phyloP scores from a whole-genome alignment of 2,329 filamentous ascomycete species.

The Colletotrichum eleusines region DNA sequence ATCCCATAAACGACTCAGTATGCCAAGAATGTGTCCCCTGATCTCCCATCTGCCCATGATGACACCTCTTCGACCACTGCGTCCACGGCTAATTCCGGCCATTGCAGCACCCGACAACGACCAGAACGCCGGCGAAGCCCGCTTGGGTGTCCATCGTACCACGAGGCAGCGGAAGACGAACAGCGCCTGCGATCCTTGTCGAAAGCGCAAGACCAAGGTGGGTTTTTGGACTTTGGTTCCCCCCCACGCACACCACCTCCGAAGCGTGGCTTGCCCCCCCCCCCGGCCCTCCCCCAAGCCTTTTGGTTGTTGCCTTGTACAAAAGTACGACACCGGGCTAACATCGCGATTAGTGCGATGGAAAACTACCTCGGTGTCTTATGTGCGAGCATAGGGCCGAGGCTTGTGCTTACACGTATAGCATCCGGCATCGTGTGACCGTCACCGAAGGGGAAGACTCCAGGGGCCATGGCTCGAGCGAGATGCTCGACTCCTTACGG shows the following conservation, averaged over 20 bases:
- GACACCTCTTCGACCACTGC: conserved; percentile 12
- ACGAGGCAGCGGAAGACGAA: conserved; percentile 15
- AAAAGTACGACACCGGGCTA: background rate
- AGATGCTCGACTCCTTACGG: conserved; percentile 22
- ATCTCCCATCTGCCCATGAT: background rate
- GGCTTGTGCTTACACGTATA: conserved; percentile 28
- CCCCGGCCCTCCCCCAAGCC: too few species aligned
- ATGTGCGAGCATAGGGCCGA: conserved; percentile 27
- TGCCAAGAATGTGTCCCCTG: background rate
- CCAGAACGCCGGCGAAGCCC: background rate
- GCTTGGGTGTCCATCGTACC: background rate
- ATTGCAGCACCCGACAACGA: background rate
- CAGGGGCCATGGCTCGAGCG: background rate
- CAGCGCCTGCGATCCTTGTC: conserved; percentile 33
- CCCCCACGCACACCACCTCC: background rate
- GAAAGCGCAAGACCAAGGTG: conserved; percentile 26
- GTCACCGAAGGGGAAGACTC: conserved; percentile 16
- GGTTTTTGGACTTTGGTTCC: background rate
- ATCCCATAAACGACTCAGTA: background rate
- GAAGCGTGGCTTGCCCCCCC: too few species aligned
- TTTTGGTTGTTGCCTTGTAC: background rate
- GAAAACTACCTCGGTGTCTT: conserved; percentile 21
- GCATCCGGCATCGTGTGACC: conserved; percentile 14
- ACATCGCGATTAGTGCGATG: conserved; percentile 11
- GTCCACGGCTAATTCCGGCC: conserved; percentile 1